phyloP scores from a whole-genome alignment of 768 basidiomycete genomes.

The Leucocoprinus sp. region DNA sequence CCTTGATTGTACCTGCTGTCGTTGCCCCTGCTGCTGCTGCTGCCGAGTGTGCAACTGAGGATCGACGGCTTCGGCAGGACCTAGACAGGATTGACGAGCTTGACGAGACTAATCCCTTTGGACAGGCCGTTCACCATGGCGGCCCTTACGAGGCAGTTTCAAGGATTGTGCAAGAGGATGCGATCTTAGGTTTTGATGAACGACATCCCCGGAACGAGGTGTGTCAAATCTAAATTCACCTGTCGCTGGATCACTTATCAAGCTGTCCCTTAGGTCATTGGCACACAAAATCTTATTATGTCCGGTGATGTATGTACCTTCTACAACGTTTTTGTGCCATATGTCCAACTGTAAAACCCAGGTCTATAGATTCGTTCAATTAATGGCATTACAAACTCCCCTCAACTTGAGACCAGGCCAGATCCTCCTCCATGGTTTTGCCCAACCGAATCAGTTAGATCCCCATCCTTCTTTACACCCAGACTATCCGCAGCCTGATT shows the following conservation, averaged over 20 bases:
- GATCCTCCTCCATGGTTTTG: conserved; percentile 36
- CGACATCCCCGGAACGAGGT: background rate
- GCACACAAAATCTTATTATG: background rate
- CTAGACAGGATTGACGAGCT: conserved; percentile 73
- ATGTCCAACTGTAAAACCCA: conserved; percentile 13
- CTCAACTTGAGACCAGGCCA: conserved; percentile 49
- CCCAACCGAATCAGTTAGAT: background rate
- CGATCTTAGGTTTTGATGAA: conserved; percentile 7
- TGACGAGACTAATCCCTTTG: conserved; percentile 68
- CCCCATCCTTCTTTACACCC: conserved; percentile 1
- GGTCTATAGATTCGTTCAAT: conserved; percentile 25
- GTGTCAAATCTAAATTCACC: background rate
- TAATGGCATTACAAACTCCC: conserved; percentile 26
- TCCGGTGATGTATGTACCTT: conserved; percentile 9
- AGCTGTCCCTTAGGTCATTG: background rate
- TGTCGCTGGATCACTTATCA: too few relatives aligned
- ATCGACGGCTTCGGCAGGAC: conserved; percentile 17
- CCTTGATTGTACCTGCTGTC: conserved; percentile 2
- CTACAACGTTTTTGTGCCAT: background rate
- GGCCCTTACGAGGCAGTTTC: conserved; percentile 68
- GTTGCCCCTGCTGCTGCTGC: conserved; percentile 11
- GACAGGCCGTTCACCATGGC: conserved; percentile 53
- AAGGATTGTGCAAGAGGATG: conserved; percentile 22
- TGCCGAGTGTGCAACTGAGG: conserved; percentile 14
- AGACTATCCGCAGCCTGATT: background rate